Evolutionary conservation across 2,329 filamentous ascomycete species (phyloP).

Genomic region (Beauveria asiatica): DNA sequence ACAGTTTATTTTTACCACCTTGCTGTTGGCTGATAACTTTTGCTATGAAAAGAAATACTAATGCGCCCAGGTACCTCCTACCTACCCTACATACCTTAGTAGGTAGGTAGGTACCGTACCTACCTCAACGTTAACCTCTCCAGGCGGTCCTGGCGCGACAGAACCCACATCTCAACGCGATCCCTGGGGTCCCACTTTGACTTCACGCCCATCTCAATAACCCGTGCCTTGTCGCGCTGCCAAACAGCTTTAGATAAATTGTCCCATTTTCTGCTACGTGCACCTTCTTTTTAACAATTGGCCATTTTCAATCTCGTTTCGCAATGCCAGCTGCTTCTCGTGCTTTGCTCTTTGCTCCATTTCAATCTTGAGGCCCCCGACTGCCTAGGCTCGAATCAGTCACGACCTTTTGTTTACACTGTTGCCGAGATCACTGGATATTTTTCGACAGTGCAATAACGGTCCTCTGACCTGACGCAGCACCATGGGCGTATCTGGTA

Average conservation of each 20-base stretch:
- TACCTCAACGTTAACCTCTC: background rate
- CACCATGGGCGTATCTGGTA: constrained; percentile 32
- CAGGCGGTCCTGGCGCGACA: background rate
- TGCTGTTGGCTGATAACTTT: too few species aligned
- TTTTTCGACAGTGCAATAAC: too few species aligned
- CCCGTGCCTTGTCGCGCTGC: constrained; percentile 1
- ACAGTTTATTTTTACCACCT: too few species aligned
- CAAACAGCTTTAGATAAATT: constrained; percentile 2
- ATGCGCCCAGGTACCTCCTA: too few species aligned
- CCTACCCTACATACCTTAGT: too few species aligned
- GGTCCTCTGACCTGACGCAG: background rate
- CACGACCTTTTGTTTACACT: constrained; percentile 1
- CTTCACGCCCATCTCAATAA: background rate
- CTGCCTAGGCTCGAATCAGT: background rate
- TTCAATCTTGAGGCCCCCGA: background rate
- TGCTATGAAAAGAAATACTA: too few species aligned
- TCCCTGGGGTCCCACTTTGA: background rate
- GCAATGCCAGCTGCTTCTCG: background rate
- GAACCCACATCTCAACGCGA: constrained; percentile 9
- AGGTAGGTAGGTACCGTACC: too few species aligned
- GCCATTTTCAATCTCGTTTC: background rate
- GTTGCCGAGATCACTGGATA: background rate
- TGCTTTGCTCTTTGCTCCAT: constrained; percentile 7
- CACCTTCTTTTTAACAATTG: background rate
- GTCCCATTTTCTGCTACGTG: background rate